Percentiles rank a stretch among this genome's conserved stretches.
Conservation (phyloP, 768 basidiomycete species). For the Auriculariales sp. region DNA sequence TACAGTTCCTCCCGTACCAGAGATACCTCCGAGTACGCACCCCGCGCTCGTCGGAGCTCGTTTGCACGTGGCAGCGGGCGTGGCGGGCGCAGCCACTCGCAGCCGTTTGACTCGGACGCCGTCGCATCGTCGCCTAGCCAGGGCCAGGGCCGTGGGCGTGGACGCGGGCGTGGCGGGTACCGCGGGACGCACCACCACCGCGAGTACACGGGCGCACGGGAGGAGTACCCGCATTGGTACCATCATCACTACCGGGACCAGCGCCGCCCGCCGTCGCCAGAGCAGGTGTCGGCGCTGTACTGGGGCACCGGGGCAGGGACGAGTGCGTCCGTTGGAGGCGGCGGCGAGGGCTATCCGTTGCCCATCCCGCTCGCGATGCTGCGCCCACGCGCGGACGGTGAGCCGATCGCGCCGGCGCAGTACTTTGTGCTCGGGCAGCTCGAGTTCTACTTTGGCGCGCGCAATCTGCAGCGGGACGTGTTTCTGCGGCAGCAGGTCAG, state of each 20-base stretch:
- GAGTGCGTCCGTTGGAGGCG: not conserved
- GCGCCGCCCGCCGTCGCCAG: too few relatives aligned
- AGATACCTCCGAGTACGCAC: too few relatives aligned
- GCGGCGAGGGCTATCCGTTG: constrained; percentile 14
- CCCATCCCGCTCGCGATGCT: constrained; percentile 3
- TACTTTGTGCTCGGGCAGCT: constrained; percentile 67
- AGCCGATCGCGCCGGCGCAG: constrained; percentile 45
- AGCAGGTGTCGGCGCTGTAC: not conserved
- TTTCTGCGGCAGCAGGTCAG: constrained; percentile 66
- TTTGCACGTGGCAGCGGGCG: too few relatives aligned
- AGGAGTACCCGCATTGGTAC: too few relatives aligned
- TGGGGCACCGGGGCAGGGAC: not conserved
- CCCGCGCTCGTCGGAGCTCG: too few relatives aligned
- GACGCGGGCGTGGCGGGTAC: not conserved
- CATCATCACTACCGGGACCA: too few relatives aligned
- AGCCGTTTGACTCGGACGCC: not conserved
- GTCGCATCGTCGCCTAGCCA: too few relatives aligned
- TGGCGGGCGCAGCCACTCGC: not conserved
- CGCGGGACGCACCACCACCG: not conserved
- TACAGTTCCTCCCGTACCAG: too few relatives aligned
- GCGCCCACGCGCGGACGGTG: not conserved
- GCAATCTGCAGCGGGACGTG: constrained; percentile 82
- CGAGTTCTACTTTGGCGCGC: constrained; percentile 83
- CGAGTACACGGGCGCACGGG: not conserved
- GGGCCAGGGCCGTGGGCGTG: not conserved